Percentiles rank a stretch among this genome's conserved stretches.
Conservation (phyloP, 2,329 filamentous ascomycete species). For the Keithomyces neogunnii region DNA sequence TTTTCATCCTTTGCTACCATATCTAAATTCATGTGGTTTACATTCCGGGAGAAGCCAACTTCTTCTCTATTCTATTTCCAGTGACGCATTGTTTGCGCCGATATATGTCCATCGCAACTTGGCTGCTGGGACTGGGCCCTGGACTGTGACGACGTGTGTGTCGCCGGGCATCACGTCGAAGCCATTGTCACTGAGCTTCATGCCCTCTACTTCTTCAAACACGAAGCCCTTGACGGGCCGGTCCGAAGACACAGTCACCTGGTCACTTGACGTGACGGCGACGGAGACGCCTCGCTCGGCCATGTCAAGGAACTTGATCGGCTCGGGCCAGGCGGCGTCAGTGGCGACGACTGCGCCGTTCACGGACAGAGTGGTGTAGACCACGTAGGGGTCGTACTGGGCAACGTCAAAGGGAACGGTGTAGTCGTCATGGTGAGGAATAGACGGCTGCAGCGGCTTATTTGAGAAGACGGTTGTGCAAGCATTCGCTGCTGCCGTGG, state of each 20-base stretch:
- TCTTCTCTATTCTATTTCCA: neutral
- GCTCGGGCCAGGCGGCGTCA: conserved; percentile 52
- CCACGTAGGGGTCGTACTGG: conserved; percentile 36
- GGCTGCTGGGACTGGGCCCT: neutral
- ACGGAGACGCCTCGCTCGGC: conserved; percentile 30
- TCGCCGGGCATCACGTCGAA: conserved; percentile 48
- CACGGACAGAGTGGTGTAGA: conserved; percentile 33
- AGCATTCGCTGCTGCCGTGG: conserved; percentile 25
- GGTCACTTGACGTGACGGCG: conserved; percentile 12
- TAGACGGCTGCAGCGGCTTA: conserved; percentile 1
- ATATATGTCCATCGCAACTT: neutral
- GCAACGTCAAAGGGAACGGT: conserved; percentile 20
- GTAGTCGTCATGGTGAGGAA: neutral
- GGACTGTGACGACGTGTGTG: conserved; percentile 13
- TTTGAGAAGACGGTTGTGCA: conserved; percentile 27
- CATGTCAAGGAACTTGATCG: conserved; percentile 51
- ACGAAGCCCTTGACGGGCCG: conserved; percentile 50
- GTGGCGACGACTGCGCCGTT: conserved; percentile 31
- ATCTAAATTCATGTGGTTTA: neutral
- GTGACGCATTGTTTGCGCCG: neutral
- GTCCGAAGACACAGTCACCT: conserved; percentile 24
- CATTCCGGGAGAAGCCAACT: neutral
- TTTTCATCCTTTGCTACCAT: too few relatives aligned
- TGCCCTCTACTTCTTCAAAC: conserved; percentile 36
- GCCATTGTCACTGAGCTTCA: conserved; percentile 46